These are phyloP conservation scores for Pseudohalonectria lignicola DNA, from an alignment of 2,329 filamentous ascomycete genomes.

Conservation along the genomic window DNA sequence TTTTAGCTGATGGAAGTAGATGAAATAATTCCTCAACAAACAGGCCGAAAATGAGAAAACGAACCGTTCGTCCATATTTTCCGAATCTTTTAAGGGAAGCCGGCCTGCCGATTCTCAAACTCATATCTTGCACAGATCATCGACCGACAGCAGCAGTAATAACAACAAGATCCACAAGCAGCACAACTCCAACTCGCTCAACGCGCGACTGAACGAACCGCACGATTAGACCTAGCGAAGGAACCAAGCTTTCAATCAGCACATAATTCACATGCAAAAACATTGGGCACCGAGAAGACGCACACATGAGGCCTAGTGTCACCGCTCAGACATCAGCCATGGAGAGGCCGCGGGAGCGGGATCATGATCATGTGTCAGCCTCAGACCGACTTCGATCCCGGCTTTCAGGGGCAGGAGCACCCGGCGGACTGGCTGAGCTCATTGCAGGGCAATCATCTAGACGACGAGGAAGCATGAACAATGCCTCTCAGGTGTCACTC, in stretches of 20 bases:
- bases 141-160: too few relatives aligned
- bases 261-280: not conserved
- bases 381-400: conserved; percentile 1
- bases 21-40: not conserved
- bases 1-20: too few relatives aligned
- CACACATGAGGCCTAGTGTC: not conserved
- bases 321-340: not conserved
- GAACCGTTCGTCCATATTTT: not conserved
- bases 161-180: not conserved
- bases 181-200: not conserved
- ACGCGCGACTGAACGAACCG: not conserved
- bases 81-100: not conserved
- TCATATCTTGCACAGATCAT: not conserved
- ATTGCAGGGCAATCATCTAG: not conserved
- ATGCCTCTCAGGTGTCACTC: conserved; percentile 4
- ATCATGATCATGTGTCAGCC: not conserved
- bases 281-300: too few relatives aligned
- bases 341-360: not conserved
- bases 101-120: not conserved
- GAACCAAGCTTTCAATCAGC: not conserved
- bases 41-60: not conserved
- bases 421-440: not conserved
- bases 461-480: not conserved
- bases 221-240: not conserved
- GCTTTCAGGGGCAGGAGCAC: not conserved